These are phyloP conservation scores for Xylariaceae sp. DNA, from an alignment of 2,329 filamentous ascomycete genomes.

Conservation along the genomic window DNA sequence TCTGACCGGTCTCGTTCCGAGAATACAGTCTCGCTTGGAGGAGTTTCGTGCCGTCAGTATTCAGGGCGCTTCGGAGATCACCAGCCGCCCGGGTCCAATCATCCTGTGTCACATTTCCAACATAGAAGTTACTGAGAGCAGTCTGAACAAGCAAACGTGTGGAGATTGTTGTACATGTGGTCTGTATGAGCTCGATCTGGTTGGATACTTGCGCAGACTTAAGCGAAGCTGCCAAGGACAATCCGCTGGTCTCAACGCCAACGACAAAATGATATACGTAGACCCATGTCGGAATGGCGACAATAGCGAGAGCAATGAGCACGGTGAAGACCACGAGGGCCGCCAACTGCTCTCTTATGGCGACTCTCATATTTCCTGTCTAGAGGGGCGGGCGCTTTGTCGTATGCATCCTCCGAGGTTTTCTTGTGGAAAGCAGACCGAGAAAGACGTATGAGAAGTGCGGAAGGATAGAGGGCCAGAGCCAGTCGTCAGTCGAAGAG, in stretches of 20 bases:
- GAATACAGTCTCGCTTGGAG: constrained; percentile 73
- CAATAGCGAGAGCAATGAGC: constrained; percentile 69
- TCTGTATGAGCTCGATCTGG: constrained; percentile 74
- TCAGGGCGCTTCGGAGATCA: constrained; percentile 71
- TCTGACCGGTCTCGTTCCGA: constrained; percentile 55
- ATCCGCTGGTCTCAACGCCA: constrained; percentile 52
- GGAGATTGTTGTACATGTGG: constrained; percentile 66
- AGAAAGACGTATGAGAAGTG: too few relatives aligned
- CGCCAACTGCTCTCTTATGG: constrained; percentile 83
- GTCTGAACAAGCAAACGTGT: constrained; percentile 60
- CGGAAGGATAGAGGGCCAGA: too few relatives aligned
- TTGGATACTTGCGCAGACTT: constrained; percentile 79
- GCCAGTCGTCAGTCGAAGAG: not conserved
- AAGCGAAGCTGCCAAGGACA: constrained; percentile 76
- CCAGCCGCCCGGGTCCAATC: constrained; percentile 58
- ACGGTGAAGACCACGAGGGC: constrained; percentile 73
- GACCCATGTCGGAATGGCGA: constrained; percentile 71
- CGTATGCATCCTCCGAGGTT: constrained; percentile 27
- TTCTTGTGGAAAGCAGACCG: constrained; percentile 5
- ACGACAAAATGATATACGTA: constrained; percentile 53
- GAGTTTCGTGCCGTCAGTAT: constrained; percentile 49
- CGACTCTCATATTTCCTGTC: constrained; percentile 61
- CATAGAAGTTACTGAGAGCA: constrained; percentile 48
- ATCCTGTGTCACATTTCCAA: constrained; percentile 46
- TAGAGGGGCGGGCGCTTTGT: constrained; percentile 22